Percentiles rank a stretch among this genome's conserved stretches.
Evolutionary conservation across 2,329 filamentous ascomycete species (phyloP).

Genomic region (Botryotinia convoluta): DNA sequence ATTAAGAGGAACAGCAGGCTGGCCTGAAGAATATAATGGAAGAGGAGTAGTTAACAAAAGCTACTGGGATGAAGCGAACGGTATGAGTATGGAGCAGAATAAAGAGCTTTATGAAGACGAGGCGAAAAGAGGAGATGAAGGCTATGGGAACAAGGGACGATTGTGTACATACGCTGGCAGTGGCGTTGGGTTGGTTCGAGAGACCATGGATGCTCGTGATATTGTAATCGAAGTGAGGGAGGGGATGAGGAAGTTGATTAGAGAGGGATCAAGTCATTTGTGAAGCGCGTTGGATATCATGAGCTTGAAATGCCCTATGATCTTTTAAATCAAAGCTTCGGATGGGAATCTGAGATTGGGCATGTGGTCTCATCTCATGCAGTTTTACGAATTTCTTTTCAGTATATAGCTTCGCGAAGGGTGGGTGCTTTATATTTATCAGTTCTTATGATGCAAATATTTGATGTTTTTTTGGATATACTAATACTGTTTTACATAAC

Average conservation of each 20-base stretch:
- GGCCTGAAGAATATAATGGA: constrained; percentile 57
- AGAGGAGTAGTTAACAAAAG: constrained; percentile 57
- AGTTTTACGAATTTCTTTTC: background rate
- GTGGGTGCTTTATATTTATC: background rate
- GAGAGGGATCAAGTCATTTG: constrained; percentile 14
- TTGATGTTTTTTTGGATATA: background rate
- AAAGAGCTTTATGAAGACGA: constrained; percentile 44
- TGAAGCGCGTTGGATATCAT: background rate
- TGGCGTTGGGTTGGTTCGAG: constrained; percentile 56
- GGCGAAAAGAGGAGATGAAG: constrained; percentile 47
- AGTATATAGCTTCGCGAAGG: background rate
- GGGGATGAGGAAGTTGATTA: constrained; percentile 10
- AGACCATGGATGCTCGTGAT: constrained; percentile 48
- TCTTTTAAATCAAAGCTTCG: background rate
- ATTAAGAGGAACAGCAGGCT: constrained; percentile 54
- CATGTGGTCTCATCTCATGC: background rate
- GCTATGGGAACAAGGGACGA: constrained; percentile 52
- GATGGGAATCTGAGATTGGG: background rate
- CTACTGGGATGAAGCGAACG: constrained; percentile 43
- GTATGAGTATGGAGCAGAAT: constrained; percentile 43
- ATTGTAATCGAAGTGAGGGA: constrained; percentile 43
- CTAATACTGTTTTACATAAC: background rate
- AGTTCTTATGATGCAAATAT: background rate
- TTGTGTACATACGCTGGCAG: constrained; percentile 63
- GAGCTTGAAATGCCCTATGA: background rate